A percentile compares a stretch with the other conserved stretches of the same genome.
Evolutionary conservation across 2,329 filamentous ascomycete species (phyloP).

Genomic region (Amphichorda felina): DNA sequence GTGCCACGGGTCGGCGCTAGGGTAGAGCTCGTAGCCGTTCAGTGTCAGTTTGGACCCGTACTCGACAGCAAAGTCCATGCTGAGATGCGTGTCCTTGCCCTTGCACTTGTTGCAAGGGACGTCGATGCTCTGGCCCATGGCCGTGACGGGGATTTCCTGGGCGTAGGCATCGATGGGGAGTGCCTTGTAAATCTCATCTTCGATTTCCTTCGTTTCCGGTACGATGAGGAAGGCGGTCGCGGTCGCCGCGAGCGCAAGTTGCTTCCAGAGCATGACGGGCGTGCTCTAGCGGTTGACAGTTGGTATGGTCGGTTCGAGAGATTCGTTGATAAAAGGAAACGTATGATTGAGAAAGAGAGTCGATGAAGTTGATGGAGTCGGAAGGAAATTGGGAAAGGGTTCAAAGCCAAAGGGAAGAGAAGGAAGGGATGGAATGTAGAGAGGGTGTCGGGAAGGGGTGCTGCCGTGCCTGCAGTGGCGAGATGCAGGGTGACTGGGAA

Average conservation of each 20-base stretch:
- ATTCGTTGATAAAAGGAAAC: background rate
- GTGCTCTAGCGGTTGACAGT: background rate
- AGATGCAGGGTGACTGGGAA: too few relatives aligned
- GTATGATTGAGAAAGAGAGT: background rate
- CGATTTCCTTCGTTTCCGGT: slow-evolving; percentile 31
- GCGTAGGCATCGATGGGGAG: slow-evolving; percentile 22
- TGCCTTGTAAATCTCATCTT: slow-evolving; percentile 28
- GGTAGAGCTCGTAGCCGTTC: slow-evolving; percentile 51
- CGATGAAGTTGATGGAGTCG: background rate
- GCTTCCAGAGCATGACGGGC: slow-evolving; percentile 19
- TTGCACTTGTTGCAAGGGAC: slow-evolving; percentile 44
- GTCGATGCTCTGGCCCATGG: slow-evolving; percentile 26
- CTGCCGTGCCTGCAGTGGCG: background rate
- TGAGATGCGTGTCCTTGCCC: slow-evolving; percentile 30
- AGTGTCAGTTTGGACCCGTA: slow-evolving; percentile 36
- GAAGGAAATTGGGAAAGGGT: background rate
- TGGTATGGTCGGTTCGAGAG: too few relatives aligned
- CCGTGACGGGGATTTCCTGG: slow-evolving; percentile 21
- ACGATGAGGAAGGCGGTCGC: slow-evolving; percentile 40
- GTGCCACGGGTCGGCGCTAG: slow-evolving; percentile 32
- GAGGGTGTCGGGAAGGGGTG: background rate
- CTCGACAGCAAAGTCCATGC: slow-evolving; percentile 42
- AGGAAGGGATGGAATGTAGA: too few relatives aligned
- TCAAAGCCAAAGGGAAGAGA: background rate
- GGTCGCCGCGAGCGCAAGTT: slow-evolving; percentile 18